phyloP scores from a whole-genome alignment of 495 filamentous ascomycete species.

The Penicillium dipodomyicola region DNA sequence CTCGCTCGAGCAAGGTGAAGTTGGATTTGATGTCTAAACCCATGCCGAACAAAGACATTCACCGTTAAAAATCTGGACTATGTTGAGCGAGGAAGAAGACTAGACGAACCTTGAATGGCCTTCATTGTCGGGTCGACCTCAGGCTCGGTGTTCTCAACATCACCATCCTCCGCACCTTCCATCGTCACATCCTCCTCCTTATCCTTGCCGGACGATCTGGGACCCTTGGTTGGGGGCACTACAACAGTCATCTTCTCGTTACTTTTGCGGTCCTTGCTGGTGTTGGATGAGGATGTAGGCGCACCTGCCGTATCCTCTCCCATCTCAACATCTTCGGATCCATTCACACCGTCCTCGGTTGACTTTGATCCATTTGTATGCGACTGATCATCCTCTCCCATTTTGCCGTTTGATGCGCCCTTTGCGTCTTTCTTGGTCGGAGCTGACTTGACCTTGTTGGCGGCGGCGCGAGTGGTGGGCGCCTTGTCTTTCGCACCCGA shows the following conservation, averaged over 20 bases:
- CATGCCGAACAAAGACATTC: neutral
- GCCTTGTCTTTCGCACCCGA: slow-evolving; percentile 51
- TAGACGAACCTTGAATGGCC: slow-evolving; percentile 57
- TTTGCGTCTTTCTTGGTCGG: slow-evolving; percentile 53
- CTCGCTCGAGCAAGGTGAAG: slow-evolving; percentile 85
- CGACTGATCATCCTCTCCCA: slow-evolving; percentile 59
- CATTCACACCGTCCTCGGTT: slow-evolving; percentile 71
- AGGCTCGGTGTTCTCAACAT: slow-evolving; percentile 50
- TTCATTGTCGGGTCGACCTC: slow-evolving; percentile 61
- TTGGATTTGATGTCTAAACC: slow-evolving; percentile 85
- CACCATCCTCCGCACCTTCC: slow-evolving; percentile 60
- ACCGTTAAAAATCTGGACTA: slow-evolving; percentile 3
- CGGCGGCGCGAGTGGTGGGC: slow-evolving; percentile 43
- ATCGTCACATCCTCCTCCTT: slow-evolving; percentile 73
- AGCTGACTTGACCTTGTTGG: slow-evolving; percentile 50
- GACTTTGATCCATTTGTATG: slow-evolving; percentile 70
- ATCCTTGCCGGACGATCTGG: slow-evolving; percentile 63
- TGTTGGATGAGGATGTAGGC: slow-evolving; percentile 52
- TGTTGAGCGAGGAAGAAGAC: slow-evolving; percentile 4
- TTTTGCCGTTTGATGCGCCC: slow-evolving; percentile 44
- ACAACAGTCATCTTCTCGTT: slow-evolving; percentile 85
- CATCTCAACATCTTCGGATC: slow-evolving; percentile 79
- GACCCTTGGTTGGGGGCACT: slow-evolving; percentile 73
- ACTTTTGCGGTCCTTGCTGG: slow-evolving; percentile 69
- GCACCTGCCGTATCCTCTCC: slow-evolving; percentile 66